A percentile compares a stretch with the other conserved stretches of the same genome.
Evolutionary conservation across 495 filamentous ascomycete genomes (phyloP).

Genomic region (Penicillium parvum): DNA sequence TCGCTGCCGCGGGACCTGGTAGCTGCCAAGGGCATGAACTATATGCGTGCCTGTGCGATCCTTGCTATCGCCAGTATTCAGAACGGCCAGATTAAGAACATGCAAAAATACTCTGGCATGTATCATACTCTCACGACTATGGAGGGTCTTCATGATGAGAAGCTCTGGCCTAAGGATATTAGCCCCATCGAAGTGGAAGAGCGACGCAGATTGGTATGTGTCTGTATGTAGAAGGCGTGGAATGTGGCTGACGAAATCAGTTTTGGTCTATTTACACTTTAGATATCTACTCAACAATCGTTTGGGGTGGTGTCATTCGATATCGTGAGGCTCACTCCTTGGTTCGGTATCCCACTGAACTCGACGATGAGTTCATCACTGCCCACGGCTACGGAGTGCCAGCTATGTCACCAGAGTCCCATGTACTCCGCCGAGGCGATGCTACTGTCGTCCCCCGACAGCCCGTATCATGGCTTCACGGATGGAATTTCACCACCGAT

Average conservation of each 20-base stretch:
- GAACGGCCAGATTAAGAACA: slow-evolving; percentile 38
- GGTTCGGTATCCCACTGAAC: slow-evolving; percentile 42
- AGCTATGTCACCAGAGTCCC: slow-evolving; percentile 12
- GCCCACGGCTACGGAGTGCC: slow-evolving; percentile 22
- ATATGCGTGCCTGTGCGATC: slow-evolving; percentile 43
- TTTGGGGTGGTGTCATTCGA: slow-evolving; percentile 44
- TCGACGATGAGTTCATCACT: slow-evolving; percentile 40
- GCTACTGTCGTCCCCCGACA: slow-evolving; percentile 14
- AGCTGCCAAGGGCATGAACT: slow-evolving; percentile 36
- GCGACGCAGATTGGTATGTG: slow-evolving; percentile 41
- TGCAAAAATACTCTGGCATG: slow-evolving; percentile 46
- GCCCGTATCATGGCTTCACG: slow-evolving; percentile 40
- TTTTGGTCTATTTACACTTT: slow-evolving; percentile 54
- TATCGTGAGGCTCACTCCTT: slow-evolving; percentile 40
- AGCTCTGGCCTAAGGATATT: slow-evolving; percentile 44
- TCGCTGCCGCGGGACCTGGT: slow-evolving; percentile 36
- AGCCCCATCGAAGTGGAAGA: slow-evolving; percentile 43
- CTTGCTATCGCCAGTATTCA: slow-evolving; percentile 46
- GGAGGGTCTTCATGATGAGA: slow-evolving; percentile 46
- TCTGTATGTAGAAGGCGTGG: neutral
- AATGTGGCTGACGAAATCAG: slow-evolving; percentile 4
- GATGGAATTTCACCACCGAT: slow-evolving; percentile 51
- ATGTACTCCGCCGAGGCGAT: slow-evolving; percentile 4
- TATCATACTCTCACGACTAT: slow-evolving; percentile 44
- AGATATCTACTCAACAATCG: slow-evolving; percentile 46